Evolutionary conservation across 2,329 filamentous ascomycete species (phyloP).

Genomic region (Pseudopyrenochaeta lycopersici): DNA sequence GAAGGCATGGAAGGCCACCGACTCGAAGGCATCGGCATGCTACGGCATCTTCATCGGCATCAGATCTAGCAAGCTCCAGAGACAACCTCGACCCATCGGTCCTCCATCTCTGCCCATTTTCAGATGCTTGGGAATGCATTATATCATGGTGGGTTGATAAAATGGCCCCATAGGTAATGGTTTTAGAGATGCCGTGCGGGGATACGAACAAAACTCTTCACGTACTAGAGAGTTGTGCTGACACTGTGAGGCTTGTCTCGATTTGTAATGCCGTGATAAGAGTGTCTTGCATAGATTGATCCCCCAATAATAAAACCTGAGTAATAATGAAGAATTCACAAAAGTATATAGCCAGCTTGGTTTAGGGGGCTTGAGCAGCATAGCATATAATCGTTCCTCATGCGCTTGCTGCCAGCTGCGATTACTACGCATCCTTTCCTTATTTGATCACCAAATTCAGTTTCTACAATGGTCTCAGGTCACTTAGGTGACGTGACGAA

Average conservation of each 20-base stretch:
- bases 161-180: too few species aligned
- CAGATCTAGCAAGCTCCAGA: background rate
- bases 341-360: background rate
- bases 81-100: background rate
- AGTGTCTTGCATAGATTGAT: background rate
- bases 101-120: background rate
- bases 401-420: background rate
- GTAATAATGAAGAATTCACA: too few species aligned
- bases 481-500: constrained; percentile 32
- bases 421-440: background rate
- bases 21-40: background rate
- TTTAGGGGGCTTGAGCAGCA: background rate
- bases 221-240: too few species aligned
- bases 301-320: background rate
- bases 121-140: too few species aligned
- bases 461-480: constrained; percentile 29
- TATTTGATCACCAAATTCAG: background rate
- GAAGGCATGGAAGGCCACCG: background rate
- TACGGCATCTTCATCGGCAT: constrained; percentile 10
- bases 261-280: background rate
- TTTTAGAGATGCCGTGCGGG: background rate
- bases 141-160: too few species aligned
- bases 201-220: too few species aligned
- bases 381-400: too few species aligned
- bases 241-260: too few species aligned